Evolutionary conservation across 2,329 filamentous ascomycete genomes (phyloP), one percentile per base, ranked within the genome.

Genomic region (Xenoacremonium recifei): DNA sequence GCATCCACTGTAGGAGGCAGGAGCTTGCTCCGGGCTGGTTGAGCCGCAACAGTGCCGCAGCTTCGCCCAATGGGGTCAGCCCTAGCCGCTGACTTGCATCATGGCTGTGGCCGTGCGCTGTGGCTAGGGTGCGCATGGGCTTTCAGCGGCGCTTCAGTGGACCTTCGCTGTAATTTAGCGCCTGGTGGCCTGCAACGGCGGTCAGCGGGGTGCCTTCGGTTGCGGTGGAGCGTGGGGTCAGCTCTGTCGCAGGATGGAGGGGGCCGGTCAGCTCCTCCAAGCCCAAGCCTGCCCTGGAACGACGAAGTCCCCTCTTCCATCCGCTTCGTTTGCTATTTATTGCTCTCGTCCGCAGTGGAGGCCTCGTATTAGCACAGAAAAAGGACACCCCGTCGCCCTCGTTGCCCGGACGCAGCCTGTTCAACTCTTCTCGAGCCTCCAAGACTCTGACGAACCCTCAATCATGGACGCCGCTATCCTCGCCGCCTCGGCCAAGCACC

Each of bases 401-500:
- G 23, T 27, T 13, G 13, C 23, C 23, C 9, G 13, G 13, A 7
- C 23, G 23, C 29, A 10, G 9, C 29, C 29, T 19, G 6, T 32
- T 10, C 19, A 17, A 16, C 17, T 34, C 15, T 5, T 34, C 17
- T n/a, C 31, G 4, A 19, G 17, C 17, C 21, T 36, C 23, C 17
- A 7, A 27, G 15, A 32, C 17, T 13, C 44, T 18, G 15, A 33
- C 36, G 27, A 45, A 42, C 33, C 30, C 39, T 36, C 46, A 55
- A 54, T 45, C 59, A 81, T 81, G 77, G 73, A 76, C 56, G 70
- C 71, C 45, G 68, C 73, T 51, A 77, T 85, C 53, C 68, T 83
- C 54, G 75, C 71, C 44, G 80, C 80, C 57, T 82, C 81, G 40
- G 70, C 75, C 66, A 81, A 76, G 68, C 77, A 84, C 62, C 75